phyloP scores from a whole-genome alignment of 345 rosid genomes.

The Angophora floribunda region DNA sequence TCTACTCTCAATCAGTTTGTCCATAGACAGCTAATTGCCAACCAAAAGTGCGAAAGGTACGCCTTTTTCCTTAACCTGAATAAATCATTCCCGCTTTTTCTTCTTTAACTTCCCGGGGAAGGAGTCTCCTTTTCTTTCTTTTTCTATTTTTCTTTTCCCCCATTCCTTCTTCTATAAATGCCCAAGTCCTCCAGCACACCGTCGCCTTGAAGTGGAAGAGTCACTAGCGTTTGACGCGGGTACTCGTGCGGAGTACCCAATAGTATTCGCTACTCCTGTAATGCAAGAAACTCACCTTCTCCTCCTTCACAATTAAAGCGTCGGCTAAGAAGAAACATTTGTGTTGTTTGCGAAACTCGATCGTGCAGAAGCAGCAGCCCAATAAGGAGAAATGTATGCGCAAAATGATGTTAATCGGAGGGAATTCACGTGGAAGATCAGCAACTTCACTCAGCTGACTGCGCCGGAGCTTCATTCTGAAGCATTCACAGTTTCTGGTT shows the following conservation, averaged over 20 bases:
- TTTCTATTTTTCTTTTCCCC: too few relatives aligned
- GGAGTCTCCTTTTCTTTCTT: too few relatives aligned
- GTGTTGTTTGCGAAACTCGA: neutral
- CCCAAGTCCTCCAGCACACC: neutral
- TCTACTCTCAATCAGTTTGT: neutral
- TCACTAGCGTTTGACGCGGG: too few relatives aligned
- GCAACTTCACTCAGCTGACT: neutral
- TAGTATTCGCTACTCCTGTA: neutral
- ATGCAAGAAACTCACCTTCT: neutral
- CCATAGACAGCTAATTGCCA: neutral
- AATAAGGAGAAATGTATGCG: neutral
- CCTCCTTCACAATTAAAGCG: neutral
- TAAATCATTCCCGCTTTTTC: too few relatives aligned
- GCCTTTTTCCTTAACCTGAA: neutral
- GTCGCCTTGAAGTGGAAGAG: neutral
- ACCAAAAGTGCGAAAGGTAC: too few relatives aligned
- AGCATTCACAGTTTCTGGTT: neutral
- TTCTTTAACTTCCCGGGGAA: too few relatives aligned
- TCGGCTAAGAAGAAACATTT: neutral
- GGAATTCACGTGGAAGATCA: neutral
- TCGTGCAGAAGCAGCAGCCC: neutral
- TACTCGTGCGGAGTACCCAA: too few relatives aligned
- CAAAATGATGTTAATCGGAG: neutral
- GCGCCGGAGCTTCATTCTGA: neutral
- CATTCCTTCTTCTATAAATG: too few relatives aligned